Conservation (phyloP, 768 basidiomycete genomes). For the Tylopilus intermedius region DNA sequence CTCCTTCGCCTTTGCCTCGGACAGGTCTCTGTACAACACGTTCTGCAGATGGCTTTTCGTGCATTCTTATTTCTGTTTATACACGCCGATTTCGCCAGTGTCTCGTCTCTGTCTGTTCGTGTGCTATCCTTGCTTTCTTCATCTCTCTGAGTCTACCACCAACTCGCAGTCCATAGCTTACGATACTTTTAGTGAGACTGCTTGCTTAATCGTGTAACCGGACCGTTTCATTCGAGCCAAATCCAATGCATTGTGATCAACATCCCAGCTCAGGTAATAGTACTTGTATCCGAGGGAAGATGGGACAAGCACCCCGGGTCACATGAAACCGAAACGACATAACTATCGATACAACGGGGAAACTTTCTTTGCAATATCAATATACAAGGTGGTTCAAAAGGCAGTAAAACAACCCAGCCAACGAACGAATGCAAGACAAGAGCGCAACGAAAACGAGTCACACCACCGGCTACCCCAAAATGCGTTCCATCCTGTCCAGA, state of each 20-base stretch:
- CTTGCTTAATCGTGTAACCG: constrained; percentile 15
- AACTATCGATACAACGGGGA: neutral
- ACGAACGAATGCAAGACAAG: neutral
- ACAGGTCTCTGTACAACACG: constrained; percentile 22
- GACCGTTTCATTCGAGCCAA: neutral
- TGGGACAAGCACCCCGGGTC: no score
- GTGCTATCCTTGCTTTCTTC: constrained; percentile 11
- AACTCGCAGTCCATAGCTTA: constrained; percentile 14
- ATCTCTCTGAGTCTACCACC: neutral
- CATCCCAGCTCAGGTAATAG: no score
- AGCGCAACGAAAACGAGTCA: no score
- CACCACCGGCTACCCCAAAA: constrained; percentile 25
- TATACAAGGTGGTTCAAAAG: neutral
- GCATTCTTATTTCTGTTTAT: constrained; percentile 35
- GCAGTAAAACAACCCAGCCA: neutral
- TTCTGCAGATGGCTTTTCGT: constrained; percentile 10
- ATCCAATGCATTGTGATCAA: neutral
- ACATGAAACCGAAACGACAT: neutral
- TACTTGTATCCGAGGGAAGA: neutral
- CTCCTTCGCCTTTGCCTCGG: constrained; percentile 3
- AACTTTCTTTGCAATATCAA: no score
- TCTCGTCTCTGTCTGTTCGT: constrained; percentile 4
- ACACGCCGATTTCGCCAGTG: constrained; percentile 2
- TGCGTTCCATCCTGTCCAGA: constrained; percentile 62
- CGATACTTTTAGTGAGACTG: constrained; percentile 12